phyloP scores from a whole-genome alignment of 2,329 filamentous ascomycete species.

The Ophiostoma sp. region DNA sequence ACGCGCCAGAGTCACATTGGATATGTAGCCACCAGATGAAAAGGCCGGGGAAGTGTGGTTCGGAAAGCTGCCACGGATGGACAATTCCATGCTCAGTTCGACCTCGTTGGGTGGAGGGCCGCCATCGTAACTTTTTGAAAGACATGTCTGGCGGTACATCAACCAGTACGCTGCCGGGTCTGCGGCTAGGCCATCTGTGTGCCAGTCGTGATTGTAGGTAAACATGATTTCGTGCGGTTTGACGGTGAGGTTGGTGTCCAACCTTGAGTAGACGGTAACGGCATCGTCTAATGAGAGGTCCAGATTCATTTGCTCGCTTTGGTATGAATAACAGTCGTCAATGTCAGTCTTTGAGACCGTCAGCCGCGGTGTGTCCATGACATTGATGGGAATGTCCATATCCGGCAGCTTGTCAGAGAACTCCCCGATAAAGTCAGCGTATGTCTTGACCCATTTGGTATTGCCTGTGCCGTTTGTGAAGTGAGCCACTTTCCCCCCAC shows the following conservation, averaged over 20 bases:
- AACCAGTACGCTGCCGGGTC: conserved; percentile 58
- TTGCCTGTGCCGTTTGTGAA: conserved; percentile 42
- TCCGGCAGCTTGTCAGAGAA: conserved; percentile 59
- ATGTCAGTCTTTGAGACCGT: conserved; percentile 47
- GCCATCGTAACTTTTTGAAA: conserved; percentile 46
- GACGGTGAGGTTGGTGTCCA: conserved; percentile 35
- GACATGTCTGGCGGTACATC: conserved; percentile 56
- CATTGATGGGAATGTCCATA: conserved; percentile 66
- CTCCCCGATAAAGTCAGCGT: conserved; percentile 50
- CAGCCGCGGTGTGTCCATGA: conserved; percentile 62
- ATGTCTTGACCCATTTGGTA: conserved; percentile 49
- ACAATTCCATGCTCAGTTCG: conserved; percentile 17
- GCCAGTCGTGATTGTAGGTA: conserved; percentile 50
- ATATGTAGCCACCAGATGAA: conserved; percentile 48
- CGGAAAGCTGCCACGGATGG: background rate
- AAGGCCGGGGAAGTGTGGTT: conserved; percentile 30
- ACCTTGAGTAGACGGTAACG: conserved; percentile 46
- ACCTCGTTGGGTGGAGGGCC: conserved; percentile 41
- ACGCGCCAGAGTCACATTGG: conserved; percentile 55
- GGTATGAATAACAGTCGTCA: too few relatives aligned
- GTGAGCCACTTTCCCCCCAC: conserved; percentile 44
- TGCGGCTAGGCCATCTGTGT: conserved; percentile 32
- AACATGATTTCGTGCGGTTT: conserved; percentile 23
- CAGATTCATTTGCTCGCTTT: too few relatives aligned
- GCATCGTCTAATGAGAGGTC: conserved; percentile 43